These are phyloP conservation scores for Fusarium verrucosum DNA, from an alignment of 2,329 filamentous ascomycete genomes.

Conservation along the genomic window DNA sequence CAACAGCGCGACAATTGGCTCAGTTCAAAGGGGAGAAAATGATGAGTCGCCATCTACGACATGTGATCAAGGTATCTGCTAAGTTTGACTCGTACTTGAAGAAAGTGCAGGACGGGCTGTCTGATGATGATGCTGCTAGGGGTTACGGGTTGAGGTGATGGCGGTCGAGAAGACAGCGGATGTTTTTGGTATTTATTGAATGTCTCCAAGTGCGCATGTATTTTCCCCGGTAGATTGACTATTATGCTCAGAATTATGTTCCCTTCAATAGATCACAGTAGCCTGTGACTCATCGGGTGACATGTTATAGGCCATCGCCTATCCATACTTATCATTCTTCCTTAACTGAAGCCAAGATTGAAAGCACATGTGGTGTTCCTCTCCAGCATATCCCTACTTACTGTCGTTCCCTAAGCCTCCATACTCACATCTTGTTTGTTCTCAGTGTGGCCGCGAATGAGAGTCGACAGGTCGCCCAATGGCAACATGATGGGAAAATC, in stretches of 20 bases:
- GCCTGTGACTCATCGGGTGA: too few relatives aligned
- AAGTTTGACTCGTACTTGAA: conserved; percentile 18
- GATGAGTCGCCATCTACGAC: conserved; percentile 1
- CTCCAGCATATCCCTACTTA: too few relatives aligned
- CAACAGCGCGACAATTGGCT: conserved; percentile 42
- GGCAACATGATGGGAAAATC: conserved; percentile 62
- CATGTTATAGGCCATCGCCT: not conserved
- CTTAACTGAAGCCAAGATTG: not conserved
- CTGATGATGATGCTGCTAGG: not conserved
- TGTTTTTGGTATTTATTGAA: not conserved
- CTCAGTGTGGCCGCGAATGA: conserved; percentile 46
- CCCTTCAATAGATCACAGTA: not conserved
- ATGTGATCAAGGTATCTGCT: conserved; percentile 2
- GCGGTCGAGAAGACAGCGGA: not conserved
- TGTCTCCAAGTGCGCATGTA: not conserved
- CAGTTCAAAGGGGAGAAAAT: conserved; percentile 8
- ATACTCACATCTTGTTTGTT: conserved; percentile 1
- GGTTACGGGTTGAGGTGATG: not conserved
- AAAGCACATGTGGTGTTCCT: not conserved
- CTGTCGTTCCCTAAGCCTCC: not conserved
- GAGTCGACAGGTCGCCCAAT: conserved; percentile 59
- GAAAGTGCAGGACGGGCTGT: not conserved
- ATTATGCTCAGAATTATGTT: not conserved
- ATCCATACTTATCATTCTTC: not conserved
- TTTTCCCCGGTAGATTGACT: not conserved